Percentiles rank a stretch among this genome's conserved stretches.
Evolutionary conservation across 345 rosid genomes (phyloP).

Genomic region (Durio zibethinus): DNA sequence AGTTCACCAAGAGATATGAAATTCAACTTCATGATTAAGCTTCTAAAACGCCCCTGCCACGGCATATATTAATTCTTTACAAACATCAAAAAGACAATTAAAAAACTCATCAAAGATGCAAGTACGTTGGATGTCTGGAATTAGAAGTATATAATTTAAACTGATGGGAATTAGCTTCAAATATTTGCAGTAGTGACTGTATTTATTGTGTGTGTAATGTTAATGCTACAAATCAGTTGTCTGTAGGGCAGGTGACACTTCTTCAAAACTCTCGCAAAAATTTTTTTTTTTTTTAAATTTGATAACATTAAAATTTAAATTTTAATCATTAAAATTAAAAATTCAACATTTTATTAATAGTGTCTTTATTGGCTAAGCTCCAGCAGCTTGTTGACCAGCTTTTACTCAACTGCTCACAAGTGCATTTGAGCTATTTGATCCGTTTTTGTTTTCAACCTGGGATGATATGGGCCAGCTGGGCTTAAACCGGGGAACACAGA

Average conservation of each 20-base stretch:
- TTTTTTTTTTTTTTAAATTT: no score
- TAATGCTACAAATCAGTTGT: background rate
- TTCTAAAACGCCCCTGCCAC: conserved; percentile 41
- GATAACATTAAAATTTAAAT: no score
- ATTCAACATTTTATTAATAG: no score
- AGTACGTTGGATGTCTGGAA: conserved; percentile 7
- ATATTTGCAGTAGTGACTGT: background rate
- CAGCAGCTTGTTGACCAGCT: background rate
- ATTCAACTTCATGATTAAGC: conserved; percentile 92
- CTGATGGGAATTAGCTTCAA: background rate
- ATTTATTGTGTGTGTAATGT: background rate
- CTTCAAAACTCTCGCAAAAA: background rate
- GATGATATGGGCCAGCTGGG: background rate
- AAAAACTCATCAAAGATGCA: background rate
- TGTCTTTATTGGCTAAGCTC: no score
- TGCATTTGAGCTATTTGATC: background rate
- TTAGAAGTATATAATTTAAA: conserved; percentile 13
- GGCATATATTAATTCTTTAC: conserved; percentile 13
- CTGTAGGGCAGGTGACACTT: background rate
- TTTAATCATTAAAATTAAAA: background rate
- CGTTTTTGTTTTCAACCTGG: background rate
- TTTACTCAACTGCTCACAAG: background rate
- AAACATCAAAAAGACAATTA: background rate
- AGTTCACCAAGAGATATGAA: conserved; percentile 55
- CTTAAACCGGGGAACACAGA: background rate